Conservation (phyloP, 116 monocot genomes). For the Dioscorea cayenensis region DNA sequence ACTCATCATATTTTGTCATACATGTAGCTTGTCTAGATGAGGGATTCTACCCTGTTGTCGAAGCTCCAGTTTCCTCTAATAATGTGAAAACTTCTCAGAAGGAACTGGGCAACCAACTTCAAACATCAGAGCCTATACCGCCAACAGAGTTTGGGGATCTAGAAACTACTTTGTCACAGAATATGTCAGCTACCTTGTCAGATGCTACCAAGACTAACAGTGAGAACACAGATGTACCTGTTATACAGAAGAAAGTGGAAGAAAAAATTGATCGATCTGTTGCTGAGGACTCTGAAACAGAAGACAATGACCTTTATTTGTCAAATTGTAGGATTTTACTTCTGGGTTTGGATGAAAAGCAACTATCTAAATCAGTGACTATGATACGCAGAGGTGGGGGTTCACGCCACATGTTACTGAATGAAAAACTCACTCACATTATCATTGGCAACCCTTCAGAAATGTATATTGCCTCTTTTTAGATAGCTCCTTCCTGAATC, state of each 20-base stretch:
- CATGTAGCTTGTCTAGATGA: constrained; percentile 81
- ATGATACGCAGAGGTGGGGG: constrained; percentile 94
- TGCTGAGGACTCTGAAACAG: constrained; percentile 85
- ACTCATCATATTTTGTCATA: constrained; percentile 9
- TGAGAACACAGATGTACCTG: constrained; percentile 19
- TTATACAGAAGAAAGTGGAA: constrained; percentile 25
- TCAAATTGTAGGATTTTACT: constrained; percentile 72
- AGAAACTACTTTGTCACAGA: constrained; percentile 50
- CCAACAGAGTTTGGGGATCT: constrained; percentile 27
- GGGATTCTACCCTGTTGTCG: constrained; percentile 46
- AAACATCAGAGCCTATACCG: constrained; percentile 32
- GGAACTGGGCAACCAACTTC: constrained; percentile 41
- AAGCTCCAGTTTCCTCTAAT: constrained; percentile 32
- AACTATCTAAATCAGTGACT: constrained; percentile 43
- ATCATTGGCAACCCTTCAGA: constrained; percentile 78
- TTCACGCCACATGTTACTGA: constrained; percentile 59
- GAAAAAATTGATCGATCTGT: constrained; percentile 29
- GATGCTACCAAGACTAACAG: constrained; percentile 27
- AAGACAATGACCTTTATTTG: constrained; percentile 81
- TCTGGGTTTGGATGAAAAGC: constrained; percentile 70
- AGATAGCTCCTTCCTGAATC: background rate
- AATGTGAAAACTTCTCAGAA: constrained; percentile 31
- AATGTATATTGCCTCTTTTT: constrained; percentile 44
- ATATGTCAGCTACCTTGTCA: constrained; percentile 35
- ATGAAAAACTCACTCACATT: constrained; percentile 86